phyloP scores from a whole-genome alignment of 352 stramenopile genomes.

The Globisporangium polare region DNA sequence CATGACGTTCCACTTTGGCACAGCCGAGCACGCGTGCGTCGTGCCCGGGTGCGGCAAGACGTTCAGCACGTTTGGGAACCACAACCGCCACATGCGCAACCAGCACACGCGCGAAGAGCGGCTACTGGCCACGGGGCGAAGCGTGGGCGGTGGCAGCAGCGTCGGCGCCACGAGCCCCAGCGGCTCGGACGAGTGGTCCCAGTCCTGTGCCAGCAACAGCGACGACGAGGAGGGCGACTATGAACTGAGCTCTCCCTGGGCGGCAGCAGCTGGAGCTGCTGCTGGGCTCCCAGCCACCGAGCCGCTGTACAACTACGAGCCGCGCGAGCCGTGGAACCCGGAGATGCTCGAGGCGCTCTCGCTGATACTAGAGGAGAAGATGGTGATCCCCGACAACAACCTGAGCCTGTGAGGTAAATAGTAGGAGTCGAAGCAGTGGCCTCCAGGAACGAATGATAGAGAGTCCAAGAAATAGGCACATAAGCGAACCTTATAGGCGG shows the following conservation, averaged over 20 bases:
- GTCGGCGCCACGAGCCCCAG: background rate
- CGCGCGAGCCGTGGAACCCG: conserved; percentile 24
- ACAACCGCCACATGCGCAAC: conserved; percentile 61
- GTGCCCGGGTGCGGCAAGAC: conserved; percentile 44
- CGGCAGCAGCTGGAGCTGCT: background rate
- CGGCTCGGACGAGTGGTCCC: conserved; percentile 9
- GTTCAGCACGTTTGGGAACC: conserved; percentile 59
- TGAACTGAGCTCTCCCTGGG: background rate
- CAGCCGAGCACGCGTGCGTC: conserved; percentile 21
- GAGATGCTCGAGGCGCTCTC: conserved; percentile 42
- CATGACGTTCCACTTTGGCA: conserved; percentile 11
- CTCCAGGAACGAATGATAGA: no score
- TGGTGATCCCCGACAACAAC: conserved; percentile 15
- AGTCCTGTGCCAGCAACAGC: conserved; percentile 3
- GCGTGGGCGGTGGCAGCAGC: background rate
- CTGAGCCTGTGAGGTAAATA: background rate
- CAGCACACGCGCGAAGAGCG: conserved; percentile 27
- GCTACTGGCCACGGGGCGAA: background rate
- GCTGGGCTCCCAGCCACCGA: background rate
- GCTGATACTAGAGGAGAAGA: conserved; percentile 32
- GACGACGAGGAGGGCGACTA: background rate
- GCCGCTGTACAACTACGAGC: conserved; percentile 1
- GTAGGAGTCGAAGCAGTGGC: no score
- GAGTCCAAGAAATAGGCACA: no score
- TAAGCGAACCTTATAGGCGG: no score